Evolutionary conservation across 176 grass and related monocot genomes (phyloP), one percentile per base, ranked within the genome.

Genomic region (Juncus effusus): DNA sequence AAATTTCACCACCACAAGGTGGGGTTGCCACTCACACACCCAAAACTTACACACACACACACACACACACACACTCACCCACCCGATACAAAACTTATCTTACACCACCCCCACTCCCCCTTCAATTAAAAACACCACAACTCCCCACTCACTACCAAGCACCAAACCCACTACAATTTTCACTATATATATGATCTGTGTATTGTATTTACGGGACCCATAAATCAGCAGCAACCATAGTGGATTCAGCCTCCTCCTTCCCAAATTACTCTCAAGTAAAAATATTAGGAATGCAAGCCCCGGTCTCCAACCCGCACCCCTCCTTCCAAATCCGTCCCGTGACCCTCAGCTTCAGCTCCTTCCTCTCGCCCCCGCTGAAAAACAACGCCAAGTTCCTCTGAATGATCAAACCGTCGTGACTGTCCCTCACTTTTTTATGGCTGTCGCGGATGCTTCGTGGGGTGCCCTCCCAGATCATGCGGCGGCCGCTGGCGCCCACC

Each of bases 311-410:
- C 72, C 74, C 90, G 72, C 73, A 86, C 59, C 86, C 80, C 62
- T 90, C 91, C 69, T 87, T 96, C 84, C 91, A 96, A 76, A 96
- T 96, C 49, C 91, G 86, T 12, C 91, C 91, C 2, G 91, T 96
- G 36, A 96, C 84, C 51, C 91, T 83, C 64, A 96, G 53, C 74
- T 96, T 96, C 59, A 96, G 53, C 75, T 96, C 91, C 78, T 96
- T 96, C 67, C 84, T 86, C 6, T 96, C 91, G 45, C 91, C 84
- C n/a, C 91, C 86, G 49, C 86, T 90, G 84, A 96, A 96, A 76
- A 96, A 96, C 7, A 96, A 78, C 52, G 91, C 91, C 83, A 96
- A 87, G 75, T 85, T 96, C 19, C 87, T 77, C 69, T 90, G 91
- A 65, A 96, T 96, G 77, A 96, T 87, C 14, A 96, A 83, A 51